Evolutionary conservation across 2,329 filamentous ascomycete genomes (phyloP).

Genomic region (Lithohypha guttulata): DNA sequence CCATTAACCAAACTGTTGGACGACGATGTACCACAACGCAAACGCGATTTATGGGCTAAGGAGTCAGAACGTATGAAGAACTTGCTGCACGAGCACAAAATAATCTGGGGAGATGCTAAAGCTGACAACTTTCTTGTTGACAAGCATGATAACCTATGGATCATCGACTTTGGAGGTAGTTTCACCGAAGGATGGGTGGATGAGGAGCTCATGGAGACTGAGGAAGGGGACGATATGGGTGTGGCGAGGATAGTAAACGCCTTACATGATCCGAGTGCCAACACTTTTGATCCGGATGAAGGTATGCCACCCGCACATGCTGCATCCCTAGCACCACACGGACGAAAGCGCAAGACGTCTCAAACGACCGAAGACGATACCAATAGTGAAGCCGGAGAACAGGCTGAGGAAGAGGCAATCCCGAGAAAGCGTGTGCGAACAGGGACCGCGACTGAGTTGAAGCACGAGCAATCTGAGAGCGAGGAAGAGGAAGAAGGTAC

Average conservation of each 20-base stretch:
- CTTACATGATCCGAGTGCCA: slow-evolving; percentile 8
- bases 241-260: slow-evolving; percentile 10
- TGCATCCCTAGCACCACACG: not conserved
- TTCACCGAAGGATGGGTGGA: slow-evolving; percentile 21
- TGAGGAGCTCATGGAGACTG: slow-evolving; percentile 15
- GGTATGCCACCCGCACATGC: too few relatives aligned
- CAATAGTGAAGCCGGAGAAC: too few relatives aligned
- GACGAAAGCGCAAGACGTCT: not conserved
- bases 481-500: not conserved
- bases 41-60: not conserved
- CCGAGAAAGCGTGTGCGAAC: not conserved
- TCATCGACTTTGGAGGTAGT: slow-evolving; percentile 23
- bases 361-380: not conserved
- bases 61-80: slow-evolving; percentile 3
- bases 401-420: too few relatives aligned
- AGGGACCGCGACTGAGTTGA: slow-evolving; percentile 4
- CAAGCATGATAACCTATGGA: slow-evolving; percentile 15
- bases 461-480: too few relatives aligned
- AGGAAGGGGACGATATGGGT: slow-evolving; percentile 18
- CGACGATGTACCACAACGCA: not conserved
- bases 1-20: slow-evolving; percentile 7
- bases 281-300: slow-evolving; percentile 7
- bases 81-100: slow-evolving; percentile 13
- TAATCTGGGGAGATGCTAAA: slow-evolving; percentile 23
- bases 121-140: slow-evolving; percentile 23